Base-by-base conservation (phyloP, 169 alveolate genomes). In the Cryptosporidium meleagridis region DNA sequence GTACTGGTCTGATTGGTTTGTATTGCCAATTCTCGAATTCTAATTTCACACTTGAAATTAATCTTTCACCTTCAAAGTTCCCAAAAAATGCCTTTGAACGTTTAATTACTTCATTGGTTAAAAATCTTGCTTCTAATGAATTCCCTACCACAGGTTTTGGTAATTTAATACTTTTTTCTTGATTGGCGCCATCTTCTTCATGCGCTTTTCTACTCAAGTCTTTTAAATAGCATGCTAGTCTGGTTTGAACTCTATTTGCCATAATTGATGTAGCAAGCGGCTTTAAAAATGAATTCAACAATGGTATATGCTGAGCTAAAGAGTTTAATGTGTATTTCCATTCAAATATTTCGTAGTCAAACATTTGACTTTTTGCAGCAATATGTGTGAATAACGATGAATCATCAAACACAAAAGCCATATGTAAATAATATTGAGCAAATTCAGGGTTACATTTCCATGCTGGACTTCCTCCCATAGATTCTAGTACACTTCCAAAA, bases 321-420 rank as follows among this genome's bases (percentile, higher is more conserved):
- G 89, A 80, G 21, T 80, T 80, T 65, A 80, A 44, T 29, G 75
- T 62, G 55, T 62, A 65, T 2, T 80, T 65, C 89, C 89, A 80
- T 31, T 80, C 80, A 62, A 80, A 80, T 18, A 80, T 80, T 26
- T 80, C 75, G 45, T 65, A 67, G 35, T 65, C 75, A 65, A 80
- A 80, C 89, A 80, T 80, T 44, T 61, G 53, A 51, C 65, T 80
- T 80, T 80, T 80, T 14, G 59, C 75, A 29, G 89, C 53, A 21
- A 80, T 39, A 10, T 62, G 44, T 12, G 73, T 45, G 68, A 80
- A 80, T 35, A 80, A 18, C 23, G n/a, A 37, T 61, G 89, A 23
- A 26, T 80, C 70, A 65, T 80, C 89, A 31, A 80, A 80, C 2
- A 80, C 89, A 65, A 80, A 80, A 9, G 89, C 72, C 75, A 80